Evolutionary conservation across 2,329 filamentous ascomycete genomes (phyloP), one percentile per base, ranked within the genome.

Genomic region (Exophiala phaeomuriformis): DNA sequence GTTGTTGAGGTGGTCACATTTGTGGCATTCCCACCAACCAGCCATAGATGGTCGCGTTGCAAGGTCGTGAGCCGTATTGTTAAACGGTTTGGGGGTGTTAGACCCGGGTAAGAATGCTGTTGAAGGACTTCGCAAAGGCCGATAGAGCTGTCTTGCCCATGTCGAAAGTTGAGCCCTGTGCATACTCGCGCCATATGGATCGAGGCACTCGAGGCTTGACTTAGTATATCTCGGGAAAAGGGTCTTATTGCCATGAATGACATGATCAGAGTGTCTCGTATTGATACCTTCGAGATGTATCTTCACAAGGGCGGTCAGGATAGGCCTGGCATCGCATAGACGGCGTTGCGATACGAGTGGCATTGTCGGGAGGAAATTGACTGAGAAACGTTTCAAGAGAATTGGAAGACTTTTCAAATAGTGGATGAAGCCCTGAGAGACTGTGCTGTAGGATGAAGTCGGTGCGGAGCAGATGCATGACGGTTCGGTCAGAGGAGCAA

Each of bases 21-120:
- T 44, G 41, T 57, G 52, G 27, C 58, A 60, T 12, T 32, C 31
- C 60, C 60, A 62, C 51, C 49, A 62, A 2, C 53, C 53, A 12
- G 40, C 40, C 55, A 51, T 55, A 4, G 55, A 48, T 31, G 51
- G 47, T 30, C 37, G 46, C 10, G 8, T 40, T 6, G 30, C 2
- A 5, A 44, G 31, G n/a, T 31, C 19, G 19, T 19, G 32, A 32
- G 12, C 5, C 6, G 12, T 8, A 3, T 49, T 30, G 40, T 7
- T 31, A n/a, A 5, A 31, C 28, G 8, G 8, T 28, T 2, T 4
- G 9, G 39, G 5, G 3, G 4, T 5, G 10, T 32, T 10, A 19
- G 30, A 7, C 28, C 28, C 27, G 39, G 10, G 27, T 27, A 6
- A 9, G 10, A 28, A 5, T 28, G n/a, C 12, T 5, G n/a, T 27